phyloP scores from a whole-genome alignment of 257 asterid species.

The Striga asiatica region DNA sequence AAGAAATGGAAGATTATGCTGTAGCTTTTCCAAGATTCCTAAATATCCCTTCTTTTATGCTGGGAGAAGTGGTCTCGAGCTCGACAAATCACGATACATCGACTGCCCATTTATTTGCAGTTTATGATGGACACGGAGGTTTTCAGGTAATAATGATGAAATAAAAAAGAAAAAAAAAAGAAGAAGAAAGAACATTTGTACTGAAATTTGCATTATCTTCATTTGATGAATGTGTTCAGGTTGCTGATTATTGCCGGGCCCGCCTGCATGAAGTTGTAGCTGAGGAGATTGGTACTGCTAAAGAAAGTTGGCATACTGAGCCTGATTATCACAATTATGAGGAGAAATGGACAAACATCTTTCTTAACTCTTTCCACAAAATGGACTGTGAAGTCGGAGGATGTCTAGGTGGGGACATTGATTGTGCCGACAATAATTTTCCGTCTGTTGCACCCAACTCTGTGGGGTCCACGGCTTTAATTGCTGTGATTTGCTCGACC shows the following conservation, averaged over 20 bases:
- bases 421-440: neutral
- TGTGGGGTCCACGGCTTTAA: slow-evolving; percentile 79
- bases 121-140: slow-evolving; percentile 82
- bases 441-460: slow-evolving; percentile 50
- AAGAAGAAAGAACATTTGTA: too few species aligned
- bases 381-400: slow-evolving; percentile 66
- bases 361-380: slow-evolving; percentile 42
- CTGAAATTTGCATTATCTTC: too few species aligned
- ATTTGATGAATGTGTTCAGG: slow-evolving; percentile 44
- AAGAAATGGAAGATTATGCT: slow-evolving; percentile 62
- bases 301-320: slow-evolving; percentile 15
- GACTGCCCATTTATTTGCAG: slow-evolving; percentile 52
- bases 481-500: slow-evolving; percentile 45
- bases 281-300: slow-evolving; percentile 38
- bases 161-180: too few species aligned
- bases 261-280: slow-evolving; percentile 51
- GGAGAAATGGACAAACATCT: slow-evolving; percentile 44
- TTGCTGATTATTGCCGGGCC: slow-evolving; percentile 53
- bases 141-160: slow-evolving; percentile 30
- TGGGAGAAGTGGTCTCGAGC: slow-evolving; percentile 21
- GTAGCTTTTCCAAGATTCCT: slow-evolving; percentile 37
- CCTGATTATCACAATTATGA: slow-evolving; percentile 19
- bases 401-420: slow-evolving; percentile 11
- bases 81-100: slow-evolving; percentile 18
- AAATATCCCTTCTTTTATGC: slow-evolving; percentile 39